Conservation (phyloP, 2,329 filamentous ascomycete genomes). For the Cladosporium austrohemisphaericum region DNA sequence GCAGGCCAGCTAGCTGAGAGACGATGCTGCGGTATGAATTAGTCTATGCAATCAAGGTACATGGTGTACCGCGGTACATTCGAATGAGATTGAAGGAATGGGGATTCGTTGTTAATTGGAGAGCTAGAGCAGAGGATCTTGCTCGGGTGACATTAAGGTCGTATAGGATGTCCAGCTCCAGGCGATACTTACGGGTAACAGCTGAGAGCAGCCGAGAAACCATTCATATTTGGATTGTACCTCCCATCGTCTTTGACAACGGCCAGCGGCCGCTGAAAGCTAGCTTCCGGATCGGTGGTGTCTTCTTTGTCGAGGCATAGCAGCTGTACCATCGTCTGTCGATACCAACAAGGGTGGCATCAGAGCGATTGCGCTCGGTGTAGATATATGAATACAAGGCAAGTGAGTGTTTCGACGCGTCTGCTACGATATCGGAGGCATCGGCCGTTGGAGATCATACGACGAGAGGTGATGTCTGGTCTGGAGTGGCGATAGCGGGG, state of each 20-base stretch:
- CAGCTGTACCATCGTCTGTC: conserved; percentile 13
- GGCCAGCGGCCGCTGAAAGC: conserved; percentile 1
- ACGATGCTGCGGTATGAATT: conserved; percentile 59
- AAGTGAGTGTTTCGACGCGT: neutral
- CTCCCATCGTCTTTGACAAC: conserved; percentile 25
- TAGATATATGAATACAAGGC: neutral
- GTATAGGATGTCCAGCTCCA: too few relatives aligned
- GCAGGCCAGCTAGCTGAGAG: conserved; percentile 66
- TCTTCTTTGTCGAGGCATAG: conserved; percentile 14
- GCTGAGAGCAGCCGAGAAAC: conserved; percentile 59
- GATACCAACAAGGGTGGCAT: conserved; percentile 11
- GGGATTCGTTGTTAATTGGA: too few relatives aligned
- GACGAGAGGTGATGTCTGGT: conserved; percentile 4
- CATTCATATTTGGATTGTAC: conserved; percentile 53
- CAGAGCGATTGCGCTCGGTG: conserved; percentile 7
- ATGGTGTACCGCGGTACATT: too few relatives aligned
- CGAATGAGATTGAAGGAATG: too few relatives aligned
- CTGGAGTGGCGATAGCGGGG: neutral
- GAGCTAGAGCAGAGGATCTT: too few relatives aligned
- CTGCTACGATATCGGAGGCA: conserved; percentile 13
- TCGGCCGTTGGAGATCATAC: conserved; percentile 8
- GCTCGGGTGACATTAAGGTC: too few relatives aligned
- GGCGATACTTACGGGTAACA: conserved; percentile 59
- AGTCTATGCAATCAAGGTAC: neutral
- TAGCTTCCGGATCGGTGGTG: conserved; percentile 13